Conservation (phyloP, 1,139 yeast species). For the Saccharomyces hybrid region DNA sequence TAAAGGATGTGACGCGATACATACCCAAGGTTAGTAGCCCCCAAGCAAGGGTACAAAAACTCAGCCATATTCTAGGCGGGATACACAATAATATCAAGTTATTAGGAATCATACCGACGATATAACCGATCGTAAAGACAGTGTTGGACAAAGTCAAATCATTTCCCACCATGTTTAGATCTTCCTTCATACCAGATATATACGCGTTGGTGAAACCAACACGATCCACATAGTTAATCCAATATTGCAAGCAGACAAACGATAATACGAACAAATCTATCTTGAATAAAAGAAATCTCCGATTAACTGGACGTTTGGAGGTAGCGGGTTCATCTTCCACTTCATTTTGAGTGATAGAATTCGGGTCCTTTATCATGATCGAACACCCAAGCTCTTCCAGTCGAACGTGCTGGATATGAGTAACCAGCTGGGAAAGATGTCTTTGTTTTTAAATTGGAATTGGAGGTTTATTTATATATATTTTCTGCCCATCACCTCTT, state of each 20-base stretch:
- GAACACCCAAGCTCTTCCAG: neutral
- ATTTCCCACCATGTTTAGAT: constrained; percentile 43
- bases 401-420: neutral
- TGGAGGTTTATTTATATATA: neutral
- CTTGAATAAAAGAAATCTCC: constrained; percentile 40
- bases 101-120: constrained; percentile 51
- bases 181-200: constrained; percentile 55
- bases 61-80: constrained; percentile 48
- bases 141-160: constrained; percentile 46
- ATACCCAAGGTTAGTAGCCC: constrained; percentile 46
- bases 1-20: constrained; percentile 39
- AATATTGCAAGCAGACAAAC: constrained; percentile 48
- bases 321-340: neutral
- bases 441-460: neutral
- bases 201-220: constrained; percentile 46
- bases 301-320: constrained; percentile 21
- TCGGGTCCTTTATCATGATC: neutral
- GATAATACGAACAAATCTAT: constrained; percentile 51
- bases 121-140: constrained; percentile 53
- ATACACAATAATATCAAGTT: constrained; percentile 44
- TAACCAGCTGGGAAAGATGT: neutral
- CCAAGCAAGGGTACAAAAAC: constrained; percentile 50
- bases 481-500: too few relatives aligned
- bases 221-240: constrained; percentile 46
- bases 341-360: neutral